These are phyloP conservation scores for Leccinum fibrillosum DNA, from an alignment of 768 basidiomycete genomes.

Conservation along the genomic window DNA sequence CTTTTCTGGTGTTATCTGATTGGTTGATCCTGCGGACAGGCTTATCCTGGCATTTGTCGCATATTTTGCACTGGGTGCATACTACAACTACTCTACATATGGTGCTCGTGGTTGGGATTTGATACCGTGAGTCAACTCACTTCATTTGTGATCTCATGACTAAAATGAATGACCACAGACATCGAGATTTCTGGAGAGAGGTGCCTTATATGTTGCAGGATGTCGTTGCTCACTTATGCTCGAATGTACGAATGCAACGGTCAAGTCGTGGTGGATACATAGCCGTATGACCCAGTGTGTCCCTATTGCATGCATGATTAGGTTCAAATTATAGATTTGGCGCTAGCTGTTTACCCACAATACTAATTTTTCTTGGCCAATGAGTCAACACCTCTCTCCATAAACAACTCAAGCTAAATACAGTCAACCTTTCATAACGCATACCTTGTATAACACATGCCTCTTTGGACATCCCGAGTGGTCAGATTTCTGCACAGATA, in stretches of 20 bases:
- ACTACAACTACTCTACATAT: conserved; percentile 86
- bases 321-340: conserved; percentile 6
- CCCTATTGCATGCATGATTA: background rate
- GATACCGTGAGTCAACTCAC: conserved; percentile 65
- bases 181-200: conserved; percentile 89
- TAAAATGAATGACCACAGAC: conserved; percentile 39
- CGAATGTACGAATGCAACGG: conserved; percentile 64
- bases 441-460: background rate
- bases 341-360: conserved; percentile 8
- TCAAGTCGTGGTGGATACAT: conserved; percentile 72
- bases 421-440: background rate
- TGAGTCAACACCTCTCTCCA: background rate
- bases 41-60: conserved; percentile 56
- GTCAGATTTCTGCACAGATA: background rate
- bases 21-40: conserved; percentile 40
- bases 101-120: conserved; percentile 81
- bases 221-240: conserved; percentile 74
- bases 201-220: conserved; percentile 84
- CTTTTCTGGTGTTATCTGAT: conserved; percentile 4
- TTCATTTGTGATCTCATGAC: conserved; percentile 1
- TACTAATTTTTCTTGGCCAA: background rate
- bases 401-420: background rate
- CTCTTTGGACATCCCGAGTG: background rate
- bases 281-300: conserved; percentile 48
- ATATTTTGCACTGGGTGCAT: conserved; percentile 79